Evolutionary conservation across 768 basidiomycete genomes (phyloP), one percentile per base, ranked within the genome.

Genomic region (Termitomyces sp.): DNA sequence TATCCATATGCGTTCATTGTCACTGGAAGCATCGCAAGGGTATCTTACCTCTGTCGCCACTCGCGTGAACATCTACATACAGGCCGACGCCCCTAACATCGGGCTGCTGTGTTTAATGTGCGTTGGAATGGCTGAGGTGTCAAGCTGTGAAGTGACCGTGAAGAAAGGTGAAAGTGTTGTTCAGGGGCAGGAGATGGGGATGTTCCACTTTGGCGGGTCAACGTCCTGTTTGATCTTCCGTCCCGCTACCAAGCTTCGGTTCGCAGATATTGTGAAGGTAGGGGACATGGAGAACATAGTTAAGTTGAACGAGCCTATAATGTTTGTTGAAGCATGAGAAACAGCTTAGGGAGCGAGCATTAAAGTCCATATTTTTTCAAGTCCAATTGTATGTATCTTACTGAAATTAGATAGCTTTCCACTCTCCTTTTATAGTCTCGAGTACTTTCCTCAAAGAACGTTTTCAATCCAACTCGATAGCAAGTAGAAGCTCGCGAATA

Each of bases 141-240:
- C 83, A 33, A 85, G 83, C 14, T 82, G 80, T 60, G 77, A 80
- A 58, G 64, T 78, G 20, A 77, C 70, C 1, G 84, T 86, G 22
- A 68, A 68, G 64, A 71, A 76, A 79, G 60, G 64, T 8, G 32
- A 48, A 3, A 26, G 36, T n/a, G 38, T 57, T 26, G 70, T 69
- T 53, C 79, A 79, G 61, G 85, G 87, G 1, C 80, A 86, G 35
- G 68, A 85, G 65, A 58, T 84, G 1, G 86, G 86, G 58, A 77
- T 73, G 76, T 83, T 87, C 78, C 84, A 84, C 65, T 85, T 83
- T 69, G 84, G 59, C 3, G 84, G 84, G 8, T 85, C 80, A 40
- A 77, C 80, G 2, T 75, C 81, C 57, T 69, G 75, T 57, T 59
- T 80, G 45, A 57, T 83, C 26, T 85, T 85, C 38, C 56, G 60